Percentiles rank a stretch among this genome's conserved stretches.
phyloP scores from a whole-genome alignment of 2,329 filamentous ascomycete genomes.

The Aspergillus sojae region DNA sequence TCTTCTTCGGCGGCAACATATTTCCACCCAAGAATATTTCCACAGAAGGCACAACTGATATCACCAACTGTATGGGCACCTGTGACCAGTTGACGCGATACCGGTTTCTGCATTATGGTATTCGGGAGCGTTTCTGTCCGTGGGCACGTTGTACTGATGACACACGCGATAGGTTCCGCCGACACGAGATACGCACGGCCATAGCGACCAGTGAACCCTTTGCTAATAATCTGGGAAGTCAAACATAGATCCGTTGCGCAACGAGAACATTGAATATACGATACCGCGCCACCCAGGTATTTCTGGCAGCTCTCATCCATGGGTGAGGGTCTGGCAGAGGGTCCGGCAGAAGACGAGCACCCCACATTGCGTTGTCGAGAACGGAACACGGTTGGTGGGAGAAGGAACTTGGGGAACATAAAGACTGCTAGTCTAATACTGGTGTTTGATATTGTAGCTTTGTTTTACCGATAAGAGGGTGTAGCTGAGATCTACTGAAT shows the following conservation, averaged over 20 bases:
- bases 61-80: slow-evolving; percentile 65
- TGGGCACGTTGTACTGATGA: slow-evolving; percentile 30
- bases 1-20: slow-evolving; percentile 66
- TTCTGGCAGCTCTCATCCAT: slow-evolving; percentile 16
- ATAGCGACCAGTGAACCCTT: slow-evolving; percentile 67
- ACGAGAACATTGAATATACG: slow-evolving; percentile 61
- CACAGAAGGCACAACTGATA: slow-evolving; percentile 60
- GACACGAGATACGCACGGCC: slow-evolving; percentile 66
- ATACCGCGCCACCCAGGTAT: slow-evolving; percentile 52
- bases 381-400: slow-evolving; percentile 53
- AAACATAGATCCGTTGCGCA: slow-evolving; percentile 63
- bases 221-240: slow-evolving; percentile 63
- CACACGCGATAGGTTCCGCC: slow-evolving; percentile 39
- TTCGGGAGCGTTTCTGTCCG: slow-evolving; percentile 56
- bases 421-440: background rate
- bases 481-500: background rate
- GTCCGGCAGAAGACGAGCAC: slow-evolving; percentile 9
- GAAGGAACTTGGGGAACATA: slow-evolving; percentile 55
- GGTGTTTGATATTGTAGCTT: slow-evolving; percentile 11
- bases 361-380: slow-evolving; percentile 27
- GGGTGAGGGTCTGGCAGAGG: background rate
- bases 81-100: slow-evolving; percentile 63
- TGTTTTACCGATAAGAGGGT: background rate
- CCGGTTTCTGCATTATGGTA: slow-evolving; percentile 58
- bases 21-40: slow-evolving; percentile 64